Evolutionary conservation across 257 asterid species (phyloP).

Genomic region (Solanum bukasovii): DNA sequence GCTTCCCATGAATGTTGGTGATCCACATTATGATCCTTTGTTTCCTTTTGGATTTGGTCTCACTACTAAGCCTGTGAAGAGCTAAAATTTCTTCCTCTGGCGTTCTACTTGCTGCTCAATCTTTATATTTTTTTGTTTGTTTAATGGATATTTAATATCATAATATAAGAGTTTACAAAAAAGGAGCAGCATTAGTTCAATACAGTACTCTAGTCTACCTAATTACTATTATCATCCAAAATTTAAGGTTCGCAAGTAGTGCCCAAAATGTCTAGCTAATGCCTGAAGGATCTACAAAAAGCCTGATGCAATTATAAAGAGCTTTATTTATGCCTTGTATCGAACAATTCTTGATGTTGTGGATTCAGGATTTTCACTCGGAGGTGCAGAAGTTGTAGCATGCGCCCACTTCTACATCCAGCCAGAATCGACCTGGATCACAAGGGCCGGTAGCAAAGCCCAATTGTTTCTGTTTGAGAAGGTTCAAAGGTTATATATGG

Average conservation of each 20-base stretch:
- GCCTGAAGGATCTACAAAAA: background rate
- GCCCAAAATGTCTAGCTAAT: background rate
- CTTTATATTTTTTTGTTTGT: too few relatives aligned
- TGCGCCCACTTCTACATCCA: too few relatives aligned
- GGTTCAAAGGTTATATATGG: background rate
- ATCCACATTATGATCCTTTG: conserved; percentile 39
- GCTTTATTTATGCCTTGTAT: background rate
- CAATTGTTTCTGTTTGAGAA: too few relatives aligned
- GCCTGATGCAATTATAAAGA: background rate
- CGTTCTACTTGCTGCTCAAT: background rate
- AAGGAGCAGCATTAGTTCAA: background rate
- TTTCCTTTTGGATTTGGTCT: conserved; percentile 53
- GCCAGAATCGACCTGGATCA: too few relatives aligned
- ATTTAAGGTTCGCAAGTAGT: background rate
- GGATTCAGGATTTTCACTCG: too few relatives aligned
- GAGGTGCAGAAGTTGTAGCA: too few relatives aligned
- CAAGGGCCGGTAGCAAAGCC: too few relatives aligned
- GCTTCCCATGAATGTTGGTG: conserved; percentile 56
- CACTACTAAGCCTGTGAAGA: conserved; percentile 6
- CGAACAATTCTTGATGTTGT: background rate
- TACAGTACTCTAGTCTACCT: background rate
- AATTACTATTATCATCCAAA: background rate
- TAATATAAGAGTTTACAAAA: background rate
- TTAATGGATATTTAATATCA: background rate
- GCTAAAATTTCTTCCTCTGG: background rate